Percentiles rank a stretch among this genome's conserved stretches.
These are phyloP conservation scores for Bidens hawaiensis DNA, from an alignment of 140 eudicot genomes.

Conservation along the genomic window DNA sequence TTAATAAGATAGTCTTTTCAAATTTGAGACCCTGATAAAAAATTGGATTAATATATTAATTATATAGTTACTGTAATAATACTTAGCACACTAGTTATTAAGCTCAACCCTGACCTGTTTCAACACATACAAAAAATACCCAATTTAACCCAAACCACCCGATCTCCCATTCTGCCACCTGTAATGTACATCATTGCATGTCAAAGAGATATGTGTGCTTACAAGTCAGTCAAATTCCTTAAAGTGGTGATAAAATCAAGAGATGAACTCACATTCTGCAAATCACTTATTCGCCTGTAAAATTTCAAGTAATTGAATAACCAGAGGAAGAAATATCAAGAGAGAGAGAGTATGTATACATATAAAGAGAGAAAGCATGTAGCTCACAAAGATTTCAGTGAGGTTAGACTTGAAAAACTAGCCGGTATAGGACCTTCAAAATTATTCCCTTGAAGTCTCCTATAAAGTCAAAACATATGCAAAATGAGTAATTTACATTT, in stretches of 20 bases:
- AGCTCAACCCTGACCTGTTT: not conserved
- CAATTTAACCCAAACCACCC: not conserved
- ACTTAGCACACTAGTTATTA: not conserved
- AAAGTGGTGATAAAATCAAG: slow-evolving; percentile 52
- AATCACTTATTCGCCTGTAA: slow-evolving; percentile 70
- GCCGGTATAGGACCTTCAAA: no score
- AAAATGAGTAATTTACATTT: no score
- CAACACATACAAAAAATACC: not conserved
- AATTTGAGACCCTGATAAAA: not conserved
- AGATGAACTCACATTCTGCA: slow-evolving; percentile 67
- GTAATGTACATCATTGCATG: not conserved
- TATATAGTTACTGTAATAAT: not conserved
- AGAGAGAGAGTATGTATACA: not conserved
- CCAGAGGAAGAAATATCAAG: not conserved
- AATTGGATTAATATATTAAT: not conserved
- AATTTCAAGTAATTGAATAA: slow-evolving; percentile 5
- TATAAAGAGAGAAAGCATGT: slow-evolving; percentile 7
- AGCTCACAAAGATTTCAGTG: no score
- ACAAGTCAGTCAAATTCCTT: slow-evolving; percentile 40
- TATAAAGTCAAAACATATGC: no score
- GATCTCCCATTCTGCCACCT: not conserved
- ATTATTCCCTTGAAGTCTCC: no score
- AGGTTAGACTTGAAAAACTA: no score
- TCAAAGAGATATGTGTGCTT: slow-evolving; percentile 20
- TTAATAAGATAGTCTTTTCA: no score